Evolutionary conservation across 2,329 filamentous ascomycete species (phyloP).

Genomic region (Curvularia verruculosa): DNA sequence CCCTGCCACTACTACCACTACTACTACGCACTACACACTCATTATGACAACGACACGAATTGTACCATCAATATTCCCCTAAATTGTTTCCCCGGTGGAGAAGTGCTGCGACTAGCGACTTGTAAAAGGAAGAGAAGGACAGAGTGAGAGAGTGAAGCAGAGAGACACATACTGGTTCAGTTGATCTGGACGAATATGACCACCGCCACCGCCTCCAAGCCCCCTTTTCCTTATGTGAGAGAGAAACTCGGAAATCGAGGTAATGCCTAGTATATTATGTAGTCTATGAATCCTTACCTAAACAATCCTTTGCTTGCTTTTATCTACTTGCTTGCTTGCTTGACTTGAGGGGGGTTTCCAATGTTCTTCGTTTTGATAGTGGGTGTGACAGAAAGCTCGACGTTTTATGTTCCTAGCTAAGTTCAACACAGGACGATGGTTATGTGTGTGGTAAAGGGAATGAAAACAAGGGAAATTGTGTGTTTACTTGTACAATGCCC

Average conservation of each 20-base stretch:
- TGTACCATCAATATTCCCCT: conserved; percentile 6
- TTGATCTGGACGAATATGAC: neutral
- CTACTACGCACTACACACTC: conserved; percentile 10
- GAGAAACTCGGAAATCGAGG: neutral
- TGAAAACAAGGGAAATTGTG: too few species aligned
- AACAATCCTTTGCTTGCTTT: neutral
- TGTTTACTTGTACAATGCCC: too few species aligned
- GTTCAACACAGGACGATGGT: too few species aligned
- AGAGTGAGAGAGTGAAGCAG: neutral
- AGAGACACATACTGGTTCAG: neutral
- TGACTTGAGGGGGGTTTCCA: too few species aligned
- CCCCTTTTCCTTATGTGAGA: neutral
- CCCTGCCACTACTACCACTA: neutral
- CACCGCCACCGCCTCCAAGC: too few species aligned
- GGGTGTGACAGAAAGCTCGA: too few species aligned
- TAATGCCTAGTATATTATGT: conserved; percentile 1
- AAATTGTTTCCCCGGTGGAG: neutral
- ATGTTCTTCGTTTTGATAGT: too few species aligned
- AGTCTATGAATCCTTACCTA: neutral
- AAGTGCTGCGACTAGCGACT: neutral
- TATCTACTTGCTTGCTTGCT: too few species aligned
- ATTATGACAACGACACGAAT: conserved; percentile 7
- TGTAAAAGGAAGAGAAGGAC: neutral
- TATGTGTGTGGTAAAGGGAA: too few species aligned
- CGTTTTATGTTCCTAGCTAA: too few species aligned